Base-by-base conservation (phyloP, 2,329 filamentous ascomycete species). In the Penicillium sp. region DNA sequence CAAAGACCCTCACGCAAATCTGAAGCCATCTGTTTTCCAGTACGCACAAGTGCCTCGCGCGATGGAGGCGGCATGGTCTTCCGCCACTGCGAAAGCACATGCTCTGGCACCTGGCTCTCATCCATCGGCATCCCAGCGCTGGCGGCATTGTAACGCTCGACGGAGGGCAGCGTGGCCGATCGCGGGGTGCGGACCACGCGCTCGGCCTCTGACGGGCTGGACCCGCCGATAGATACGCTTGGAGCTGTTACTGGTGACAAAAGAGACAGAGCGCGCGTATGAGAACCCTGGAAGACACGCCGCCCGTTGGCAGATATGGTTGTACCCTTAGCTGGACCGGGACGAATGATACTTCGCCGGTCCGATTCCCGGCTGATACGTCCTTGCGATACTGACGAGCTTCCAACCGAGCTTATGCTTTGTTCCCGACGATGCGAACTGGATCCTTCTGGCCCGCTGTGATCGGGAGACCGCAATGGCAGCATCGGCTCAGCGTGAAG, bases 1-100 rank as follows among this genome's bases (percentile, higher is more conserved):
- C 88, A 91, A 42, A 98, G 74, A 1, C 93, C 92, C 44, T 93
- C 83, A 66, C 86, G 89, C 69, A 98, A 84, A 70, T 96, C 93
- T 52, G 88, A 87, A 13, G 91, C 88, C 70, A 95, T 85, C 68
- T 93, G 88, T 66, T 90, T 90, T 51, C 76, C 75, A 47, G 73
- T 81, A 62, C 70, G 75, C 50, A 82, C 66, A 35, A 83, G 65
- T n/a, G 72, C 67, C 39, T 82, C 79, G 13, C 75, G 71, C 25
- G 76, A 72, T 9, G 75, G 66, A 6, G 72, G 66, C 6, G 69
- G 72, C 55, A 74, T 61, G n/a, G 68, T 72, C 42, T 66, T 70
- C 29, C 67, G 69, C 67, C 70, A 73, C 54, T 70, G 65, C 3
- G 66, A 57, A 13, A 68, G 62, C 46, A 71, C 54, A 45, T 73